These are phyloP conservation scores for Tagetes erecta DNA, from an alignment of 129 eudicot species.

Conservation along the genomic window DNA sequence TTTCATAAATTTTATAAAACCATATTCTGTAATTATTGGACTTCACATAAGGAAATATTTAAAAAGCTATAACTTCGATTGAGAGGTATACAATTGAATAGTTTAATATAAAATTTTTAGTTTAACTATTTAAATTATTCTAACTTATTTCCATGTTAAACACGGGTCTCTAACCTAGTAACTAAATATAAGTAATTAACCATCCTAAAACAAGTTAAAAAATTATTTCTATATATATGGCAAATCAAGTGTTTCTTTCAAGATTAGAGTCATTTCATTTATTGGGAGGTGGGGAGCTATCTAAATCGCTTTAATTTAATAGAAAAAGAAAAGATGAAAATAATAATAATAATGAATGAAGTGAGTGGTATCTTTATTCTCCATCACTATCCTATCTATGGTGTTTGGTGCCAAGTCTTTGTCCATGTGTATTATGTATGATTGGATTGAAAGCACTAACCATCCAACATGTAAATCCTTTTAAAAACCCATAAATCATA, in stretches of 20 bases:
- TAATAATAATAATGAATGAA: not conserved
- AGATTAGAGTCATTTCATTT: conserved; percentile 9
- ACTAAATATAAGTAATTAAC: too few relatives aligned
- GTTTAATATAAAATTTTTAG: too few relatives aligned
- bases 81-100: too few relatives aligned
- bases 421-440: conserved; percentile 62
- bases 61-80: too few relatives aligned
- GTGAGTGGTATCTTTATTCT: conserved; percentile 53
- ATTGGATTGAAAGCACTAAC: conserved; percentile 54
- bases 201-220: not conserved
- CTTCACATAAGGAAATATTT: too few relatives aligned
- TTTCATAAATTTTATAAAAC: too few relatives aligned
- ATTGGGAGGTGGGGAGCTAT: conserved; percentile 34
- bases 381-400: conserved; percentile 62
- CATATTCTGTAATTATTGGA: too few relatives aligned
- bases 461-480: conserved; percentile 25
- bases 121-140: too few relatives aligned
- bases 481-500: conserved; percentile 6
- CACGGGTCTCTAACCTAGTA: too few relatives aligned
- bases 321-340: conserved; percentile 23
- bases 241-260: not conserved
- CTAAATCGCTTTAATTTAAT: conserved; percentile 26
- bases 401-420: conserved; percentile 67
- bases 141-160: too few relatives aligned
- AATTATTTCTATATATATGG: not conserved